Percentiles rank a stretch among this genome's conserved stretches.
phyloP scores from a whole-genome alignment of 257 asterid species.

The Handroanthus guayacan region DNA sequence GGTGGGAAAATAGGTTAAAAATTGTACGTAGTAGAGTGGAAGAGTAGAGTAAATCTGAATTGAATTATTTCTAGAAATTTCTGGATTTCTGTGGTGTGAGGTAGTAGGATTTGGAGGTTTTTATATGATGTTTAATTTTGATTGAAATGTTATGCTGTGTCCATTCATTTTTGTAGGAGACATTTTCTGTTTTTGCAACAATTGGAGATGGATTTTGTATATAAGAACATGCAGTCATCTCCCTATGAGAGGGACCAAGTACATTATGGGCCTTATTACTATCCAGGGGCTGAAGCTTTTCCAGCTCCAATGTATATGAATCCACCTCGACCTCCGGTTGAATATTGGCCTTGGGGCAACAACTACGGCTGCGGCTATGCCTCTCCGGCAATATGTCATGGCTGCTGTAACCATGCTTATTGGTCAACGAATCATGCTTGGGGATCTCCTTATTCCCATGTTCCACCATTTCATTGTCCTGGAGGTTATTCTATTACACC shows the following conservation, averaged over 20 bases:
- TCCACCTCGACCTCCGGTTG: slow-evolving; percentile 42
- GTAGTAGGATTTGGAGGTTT: background rate
- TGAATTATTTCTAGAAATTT: background rate
- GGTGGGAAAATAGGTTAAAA: background rate
- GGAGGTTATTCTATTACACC: slow-evolving; percentile 47
- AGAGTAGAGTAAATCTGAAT: background rate
- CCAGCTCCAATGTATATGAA: slow-evolving; percentile 41
- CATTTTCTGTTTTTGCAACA: background rate
- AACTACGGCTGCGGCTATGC: slow-evolving; percentile 46
- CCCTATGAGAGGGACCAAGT: slow-evolving; percentile 55
- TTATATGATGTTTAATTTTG: background rate
- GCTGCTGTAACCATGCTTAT: slow-evolving; percentile 51
- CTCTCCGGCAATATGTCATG: slow-evolving; percentile 43
- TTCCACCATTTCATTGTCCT: slow-evolving; percentile 41
- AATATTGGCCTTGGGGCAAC: slow-evolving; percentile 55
- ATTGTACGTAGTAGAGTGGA: background rate
- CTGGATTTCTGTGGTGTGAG: background rate
- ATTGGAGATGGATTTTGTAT: slow-evolving; percentile 44
- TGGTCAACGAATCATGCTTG: slow-evolving; percentile 38
- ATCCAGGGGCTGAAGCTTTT: slow-evolving; percentile 40
- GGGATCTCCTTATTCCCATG: slow-evolving; percentile 55
- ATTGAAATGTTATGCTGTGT: background rate
- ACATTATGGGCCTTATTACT: slow-evolving; percentile 41
- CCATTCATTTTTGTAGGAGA: slow-evolving; percentile 8
- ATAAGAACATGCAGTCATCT: slow-evolving; percentile 42